Evolutionary conservation across 2,329 filamentous ascomycete genomes (phyloP), one percentile per base, ranked within the genome.

Genomic region (Pestalotiopsis sp.): DNA sequence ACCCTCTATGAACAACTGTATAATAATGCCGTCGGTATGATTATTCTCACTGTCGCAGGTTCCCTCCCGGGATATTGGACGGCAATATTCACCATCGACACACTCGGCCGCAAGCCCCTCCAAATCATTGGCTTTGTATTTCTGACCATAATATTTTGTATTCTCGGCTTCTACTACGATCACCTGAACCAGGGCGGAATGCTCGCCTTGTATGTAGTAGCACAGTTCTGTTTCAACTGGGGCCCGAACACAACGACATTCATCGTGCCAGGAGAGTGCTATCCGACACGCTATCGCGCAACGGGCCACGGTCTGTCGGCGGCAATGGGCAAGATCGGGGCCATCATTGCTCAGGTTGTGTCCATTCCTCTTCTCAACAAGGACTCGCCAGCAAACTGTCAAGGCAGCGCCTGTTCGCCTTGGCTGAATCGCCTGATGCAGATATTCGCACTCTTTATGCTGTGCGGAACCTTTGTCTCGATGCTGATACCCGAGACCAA

Each of bases 51-150:
- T 69, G 93, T 91, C 73, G 93, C 93, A 5, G 93, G 93, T 49
- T 90, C 92, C 14, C 88, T 95, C 4, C 93, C 93, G 0, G 93
- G 93, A 13, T 95, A 95, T 81, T 94, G 92, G 92, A 86, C 91
- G 11, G 92, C 92, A 1, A 88, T 95, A 36, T 84, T 91, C 13
- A 89, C 88, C 1, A 89, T 94, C 69, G 93, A 95, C 78, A 93
- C 87, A 1, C 73, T 95, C 17, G 93, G 93, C 11, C 91, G 93
- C 69, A 95, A 93, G 79, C 87, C 92, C 0, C 90, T 96, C 31
- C 93, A 93, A 78, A 78, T 92, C 2, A 76, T 86, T 59, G 90
- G 90, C 17, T 92, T 92, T 77, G 72, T 84, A 2, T 75, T 91
- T 17, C 82, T 92, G 4, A 91, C 89, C 2, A 80, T 89, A 59